phyloP scores from a whole-genome alignment of 1,284 basidiomycete species.

The Lentinus polychrous region DNA sequence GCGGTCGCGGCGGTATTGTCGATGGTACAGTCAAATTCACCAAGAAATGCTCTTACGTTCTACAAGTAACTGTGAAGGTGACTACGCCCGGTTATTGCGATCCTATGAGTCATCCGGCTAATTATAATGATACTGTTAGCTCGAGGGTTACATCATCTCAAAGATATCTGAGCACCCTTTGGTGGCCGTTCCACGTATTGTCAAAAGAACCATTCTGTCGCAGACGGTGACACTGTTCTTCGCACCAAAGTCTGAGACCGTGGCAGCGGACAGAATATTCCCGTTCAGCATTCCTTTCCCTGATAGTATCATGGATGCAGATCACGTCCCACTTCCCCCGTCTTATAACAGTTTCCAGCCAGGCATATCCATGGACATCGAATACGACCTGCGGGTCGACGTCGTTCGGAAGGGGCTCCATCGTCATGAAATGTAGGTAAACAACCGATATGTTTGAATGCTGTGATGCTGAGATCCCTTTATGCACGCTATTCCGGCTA shows the following conservation, averaged over 20 bases:
- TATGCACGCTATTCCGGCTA: background rate
- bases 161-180: conserved; percentile 24
- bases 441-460: conserved; percentile 6
- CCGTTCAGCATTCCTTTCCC: conserved; percentile 37
- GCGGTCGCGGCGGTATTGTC: conserved; percentile 33
- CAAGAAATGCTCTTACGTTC: conserved; percentile 28
- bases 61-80: conserved; percentile 32
- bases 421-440: conserved; percentile 32
- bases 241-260: conserved; percentile 14
- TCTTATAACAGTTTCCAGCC: conserved; percentile 31
- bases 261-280: conserved; percentile 24
- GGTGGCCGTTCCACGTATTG: conserved; percentile 19
- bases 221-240: conserved; percentile 27
- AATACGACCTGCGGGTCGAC: conserved; percentile 33
- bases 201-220: conserved; percentile 21
- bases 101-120: conserved; percentile 2
- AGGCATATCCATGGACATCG: conserved; percentile 31
- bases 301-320: conserved; percentile 22
- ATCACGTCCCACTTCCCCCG: conserved; percentile 29
- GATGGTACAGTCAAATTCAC: conserved; percentile 33
- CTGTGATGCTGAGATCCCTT: background rate
- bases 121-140: conserved; percentile 18
- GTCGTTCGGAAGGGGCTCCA: conserved; percentile 35
- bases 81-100: background rate
- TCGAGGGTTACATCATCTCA: conserved; percentile 32